Evolutionary conservation across 192 early-diverging fungal species (phyloP).

Genomic region (Powellomyces hirtus): DNA sequence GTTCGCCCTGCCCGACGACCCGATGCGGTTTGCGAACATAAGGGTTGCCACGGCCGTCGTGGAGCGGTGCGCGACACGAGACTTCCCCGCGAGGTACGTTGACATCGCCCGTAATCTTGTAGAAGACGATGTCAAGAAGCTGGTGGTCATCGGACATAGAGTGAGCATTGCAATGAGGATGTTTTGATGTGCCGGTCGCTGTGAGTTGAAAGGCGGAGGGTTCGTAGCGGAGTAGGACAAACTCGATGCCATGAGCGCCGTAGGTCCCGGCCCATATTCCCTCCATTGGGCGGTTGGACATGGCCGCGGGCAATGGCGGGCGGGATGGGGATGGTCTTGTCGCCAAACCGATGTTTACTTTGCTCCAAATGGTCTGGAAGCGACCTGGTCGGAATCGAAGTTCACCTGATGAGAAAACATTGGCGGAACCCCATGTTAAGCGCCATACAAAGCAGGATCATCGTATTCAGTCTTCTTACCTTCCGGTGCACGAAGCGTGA

Average conservation of each 20-base stretch:
- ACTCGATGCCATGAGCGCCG: constrained; percentile 33
- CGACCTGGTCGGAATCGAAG: background rate
- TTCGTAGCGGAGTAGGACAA: constrained; percentile 27
- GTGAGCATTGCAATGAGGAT: background rate
- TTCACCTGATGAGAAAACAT: background rate
- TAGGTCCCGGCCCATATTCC: constrained; percentile 36
- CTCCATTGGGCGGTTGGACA: constrained; percentile 9
- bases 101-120: constrained; percentile 37
- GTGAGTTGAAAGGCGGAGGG: no score
- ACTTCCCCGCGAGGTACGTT: constrained; percentile 39
- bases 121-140: constrained; percentile 4
- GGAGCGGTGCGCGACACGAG: constrained; percentile 6
- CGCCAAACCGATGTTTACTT: background rate
- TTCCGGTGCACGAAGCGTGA: constrained; percentile 13
- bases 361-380: constrained; percentile 11
- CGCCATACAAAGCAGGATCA: background rate
- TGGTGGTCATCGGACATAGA: background rate
- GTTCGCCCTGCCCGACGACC: background rate
- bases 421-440: background rate
- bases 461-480: background rate
- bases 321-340: background rate
- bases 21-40: background rate
- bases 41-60: constrained; percentile 2
- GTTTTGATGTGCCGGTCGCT: no score
- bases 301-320: background rate